Base-by-base conservation (phyloP, 352 stramenopile species). In the Stramenopiles sp. region DNA sequence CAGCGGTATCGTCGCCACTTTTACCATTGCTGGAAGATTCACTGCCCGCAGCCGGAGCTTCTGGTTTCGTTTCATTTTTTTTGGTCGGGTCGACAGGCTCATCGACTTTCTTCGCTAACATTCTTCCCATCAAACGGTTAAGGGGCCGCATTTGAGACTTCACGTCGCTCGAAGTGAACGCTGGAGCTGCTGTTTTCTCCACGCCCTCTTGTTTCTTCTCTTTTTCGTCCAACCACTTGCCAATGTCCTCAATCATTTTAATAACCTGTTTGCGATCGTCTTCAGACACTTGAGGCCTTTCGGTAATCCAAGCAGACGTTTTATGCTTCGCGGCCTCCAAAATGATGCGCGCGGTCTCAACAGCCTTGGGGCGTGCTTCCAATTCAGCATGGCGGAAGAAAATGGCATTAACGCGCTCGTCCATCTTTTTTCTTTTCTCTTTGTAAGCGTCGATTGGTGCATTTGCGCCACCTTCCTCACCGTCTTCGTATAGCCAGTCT, bases 401-500 rank as follows among this genome's bases (percentile, higher is more conserved):
- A n/a, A 95, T 90, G 80, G 91, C 92, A 80, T 90, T 89, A 4
- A 93, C 87, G 30, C 93, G 90, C 76, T 83, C 87, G n/a, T 92
- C 87, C 8, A 97, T 83, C 67, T 87, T 86, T 30, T 85, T 85
- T 84, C 92, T 90, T 83, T 95, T 95, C 76, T 89, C 88, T 81
- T 94, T 88, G 86, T 95, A 96, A 33, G 90, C 91, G 1, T 86
- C 83, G 67, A 93, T 85, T 27, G 93, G 90, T 25, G 92, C 91
- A n/a, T n/a, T n/a, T n/a, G n/a, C n/a, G n/a, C n/a, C n/a, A n/a
- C n/a, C n/a, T 84, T 91, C 90, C 80, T 94, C 93, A 75, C 90
- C 92, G 44, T 96, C 92, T 67, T 97, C 91, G 84, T 95, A 95
- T 80, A 97, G 84, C 93, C 94, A 98, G 39, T 96, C 91, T 82